These are phyloP conservation scores for Yarrowia sp. DNA, from an alignment of 805 yeast genomes.

Conservation along the genomic window DNA sequence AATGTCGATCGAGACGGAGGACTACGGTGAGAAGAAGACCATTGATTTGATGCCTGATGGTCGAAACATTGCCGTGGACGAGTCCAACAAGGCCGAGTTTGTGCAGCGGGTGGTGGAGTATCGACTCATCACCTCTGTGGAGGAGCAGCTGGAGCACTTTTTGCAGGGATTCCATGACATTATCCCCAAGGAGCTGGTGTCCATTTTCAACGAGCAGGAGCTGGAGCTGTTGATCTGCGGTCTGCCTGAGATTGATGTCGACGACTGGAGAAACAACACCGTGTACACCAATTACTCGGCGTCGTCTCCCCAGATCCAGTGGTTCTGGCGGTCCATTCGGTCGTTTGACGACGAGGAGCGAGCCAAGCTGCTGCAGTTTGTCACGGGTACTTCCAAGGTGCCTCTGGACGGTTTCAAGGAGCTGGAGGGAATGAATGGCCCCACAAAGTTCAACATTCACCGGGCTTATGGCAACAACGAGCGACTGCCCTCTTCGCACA, in stretches of 20 bases:
- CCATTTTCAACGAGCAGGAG: constrained; percentile 95
- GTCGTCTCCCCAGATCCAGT: constrained; percentile 84
- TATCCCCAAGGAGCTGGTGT: constrained; percentile 79
- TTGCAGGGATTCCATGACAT: constrained; percentile 81
- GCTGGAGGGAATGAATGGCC: constrained; percentile 84
- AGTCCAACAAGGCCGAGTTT: constrained; percentile 87
- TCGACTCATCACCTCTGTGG: constrained; percentile 79
- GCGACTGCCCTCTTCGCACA: constrained; percentile 92
- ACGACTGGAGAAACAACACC: constrained; percentile 93
- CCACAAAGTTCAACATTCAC: constrained; percentile 85
- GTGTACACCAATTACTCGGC: constrained; percentile 79
- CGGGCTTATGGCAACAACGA: constrained; percentile 85
- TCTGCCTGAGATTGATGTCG: constrained; percentile 92
- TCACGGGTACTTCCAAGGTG: constrained; percentile 96
- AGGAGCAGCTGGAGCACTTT: constrained; percentile 86
- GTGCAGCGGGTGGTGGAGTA: constrained; percentile 87
- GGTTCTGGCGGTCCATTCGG: constrained; percentile 98
- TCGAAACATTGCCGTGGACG: constrained; percentile 82
- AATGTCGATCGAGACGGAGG: constrained; percentile 90
- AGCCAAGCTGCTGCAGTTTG: constrained; percentile 92
- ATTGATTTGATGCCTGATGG: constrained; percentile 88
- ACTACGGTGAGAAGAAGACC: constrained; percentile 85
- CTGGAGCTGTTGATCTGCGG: constrained; percentile 92
- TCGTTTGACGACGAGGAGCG: constrained; percentile 93
- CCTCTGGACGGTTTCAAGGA: constrained; percentile 94